A percentile compares a stretch with the other conserved stretches of the same genome.
phyloP scores from a whole-genome alignment of 257 asterid species.

The Solanum rostratum region DNA sequence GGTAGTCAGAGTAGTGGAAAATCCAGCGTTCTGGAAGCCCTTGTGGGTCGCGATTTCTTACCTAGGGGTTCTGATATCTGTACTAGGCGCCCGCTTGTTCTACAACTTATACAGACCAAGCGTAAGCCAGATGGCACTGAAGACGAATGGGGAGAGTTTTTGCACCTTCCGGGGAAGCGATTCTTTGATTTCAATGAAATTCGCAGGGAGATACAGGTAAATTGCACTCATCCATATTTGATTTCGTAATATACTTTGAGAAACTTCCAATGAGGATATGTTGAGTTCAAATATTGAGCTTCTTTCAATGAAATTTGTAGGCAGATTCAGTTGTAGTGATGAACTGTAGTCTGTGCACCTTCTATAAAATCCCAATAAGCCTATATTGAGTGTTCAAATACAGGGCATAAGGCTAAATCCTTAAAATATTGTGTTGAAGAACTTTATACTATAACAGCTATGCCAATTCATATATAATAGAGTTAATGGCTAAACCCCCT shows the following conservation, averaged over 20 bases:
- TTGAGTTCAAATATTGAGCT: background rate
- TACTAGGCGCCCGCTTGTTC: constrained; percentile 84
- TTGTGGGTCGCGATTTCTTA: constrained; percentile 93
- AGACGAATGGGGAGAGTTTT: constrained; percentile 92
- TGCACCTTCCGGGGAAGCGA: constrained; percentile 67
- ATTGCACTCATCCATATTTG: background rate
- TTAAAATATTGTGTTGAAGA: background rate
- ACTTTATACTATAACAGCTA: background rate
- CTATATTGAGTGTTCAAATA: background rate
- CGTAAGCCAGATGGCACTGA: constrained; percentile 40
- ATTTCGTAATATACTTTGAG: background rate
- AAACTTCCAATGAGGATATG: background rate
- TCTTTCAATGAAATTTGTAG: background rate
- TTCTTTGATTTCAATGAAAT: constrained; percentile 65
- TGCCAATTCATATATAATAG: background rate
- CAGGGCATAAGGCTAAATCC: background rate
- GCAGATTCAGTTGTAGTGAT: background rate
- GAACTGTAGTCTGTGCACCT: background rate
- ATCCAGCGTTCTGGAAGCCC: constrained; percentile 94
- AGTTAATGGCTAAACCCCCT: background rate
- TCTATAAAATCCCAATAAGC: background rate
- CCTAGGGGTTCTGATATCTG: constrained; percentile 90
- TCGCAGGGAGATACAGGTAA: constrained; percentile 75
- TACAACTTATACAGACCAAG: constrained; percentile 64
- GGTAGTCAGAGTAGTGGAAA: constrained; percentile 99